Conservation (phyloP, 2,329 filamentous ascomycete genomes). For the Venturia effusa region DNA sequence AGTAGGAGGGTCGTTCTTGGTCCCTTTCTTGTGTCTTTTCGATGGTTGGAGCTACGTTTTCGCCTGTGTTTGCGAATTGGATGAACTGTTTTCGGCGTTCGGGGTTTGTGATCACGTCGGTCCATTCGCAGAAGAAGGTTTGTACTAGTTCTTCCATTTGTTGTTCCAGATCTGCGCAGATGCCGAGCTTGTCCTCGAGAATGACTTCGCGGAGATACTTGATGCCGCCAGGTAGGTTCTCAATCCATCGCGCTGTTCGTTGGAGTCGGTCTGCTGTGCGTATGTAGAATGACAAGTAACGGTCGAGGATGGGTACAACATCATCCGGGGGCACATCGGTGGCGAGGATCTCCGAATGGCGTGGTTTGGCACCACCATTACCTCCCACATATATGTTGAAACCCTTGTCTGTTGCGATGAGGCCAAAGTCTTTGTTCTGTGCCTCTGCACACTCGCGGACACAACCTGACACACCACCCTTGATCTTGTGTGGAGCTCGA, state of each 20-base stretch:
- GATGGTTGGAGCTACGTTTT: slow-evolving; percentile 52
- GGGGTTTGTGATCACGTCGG: slow-evolving; percentile 63
- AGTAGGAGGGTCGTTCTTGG: slow-evolving; percentile 65
- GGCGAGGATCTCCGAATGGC: slow-evolving; percentile 71
- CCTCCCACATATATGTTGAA: slow-evolving; percentile 89
- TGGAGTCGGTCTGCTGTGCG: slow-evolving; percentile 85
- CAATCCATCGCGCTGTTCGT: slow-evolving; percentile 79
- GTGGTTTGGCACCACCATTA: slow-evolving; percentile 78
- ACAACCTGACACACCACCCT: slow-evolving; percentile 80
- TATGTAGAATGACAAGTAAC: slow-evolving; percentile 89
- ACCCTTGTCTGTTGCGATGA: slow-evolving; percentile 85
- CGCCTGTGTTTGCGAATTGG: slow-evolving; percentile 75
- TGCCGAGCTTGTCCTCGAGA: slow-evolving; percentile 75
- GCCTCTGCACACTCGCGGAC: slow-evolving; percentile 90
- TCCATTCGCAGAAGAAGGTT: slow-evolving; percentile 87
- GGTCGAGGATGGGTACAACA: slow-evolving; percentile 72
- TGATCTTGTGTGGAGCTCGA: slow-evolving; percentile 80
- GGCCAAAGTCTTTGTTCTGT: slow-evolving; percentile 85
- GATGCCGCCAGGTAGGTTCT: slow-evolving; percentile 73
- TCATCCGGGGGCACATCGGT: slow-evolving; percentile 78
- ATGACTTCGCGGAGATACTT: slow-evolving; percentile 74
- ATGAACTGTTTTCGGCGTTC: slow-evolving; percentile 58
- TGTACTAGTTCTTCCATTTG: slow-evolving; percentile 82
- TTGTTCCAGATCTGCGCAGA: slow-evolving; percentile 70
- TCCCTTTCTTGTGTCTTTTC: slow-evolving; percentile 62